Evolutionary conservation across 768 basidiomycete genomes (phyloP).

Genomic region (Tephrocybe sp.): DNA sequence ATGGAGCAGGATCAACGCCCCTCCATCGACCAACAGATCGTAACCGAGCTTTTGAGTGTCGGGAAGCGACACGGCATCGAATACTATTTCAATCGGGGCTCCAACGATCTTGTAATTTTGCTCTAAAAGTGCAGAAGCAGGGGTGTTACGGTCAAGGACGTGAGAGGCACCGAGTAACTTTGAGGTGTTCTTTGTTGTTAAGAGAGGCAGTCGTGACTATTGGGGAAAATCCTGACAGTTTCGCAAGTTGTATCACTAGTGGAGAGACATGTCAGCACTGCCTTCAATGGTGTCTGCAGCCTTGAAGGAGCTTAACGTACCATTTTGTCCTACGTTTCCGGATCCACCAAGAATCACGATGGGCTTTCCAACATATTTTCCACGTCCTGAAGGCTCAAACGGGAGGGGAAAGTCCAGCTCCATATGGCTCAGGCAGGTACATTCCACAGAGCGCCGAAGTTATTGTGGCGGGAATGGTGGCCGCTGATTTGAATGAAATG

Average conservation of each 20-base stretch:
- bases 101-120: conserved; percentile 20
- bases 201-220: conserved; percentile 34
- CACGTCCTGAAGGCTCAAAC: conserved; percentile 30
- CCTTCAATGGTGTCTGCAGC: neutral
- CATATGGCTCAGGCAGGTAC: conserved; percentile 26
- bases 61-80: conserved; percentile 31
- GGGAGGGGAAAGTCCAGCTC: conserved; percentile 29
- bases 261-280: neutral
- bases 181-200: conserved; percentile 23
- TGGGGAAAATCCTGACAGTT: conserved; percentile 35
- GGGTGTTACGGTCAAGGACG: conserved; percentile 26
- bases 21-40: conserved; percentile 35
- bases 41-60: conserved; percentile 39
- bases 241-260: conserved; percentile 30
- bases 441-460: conserved; percentile 29
- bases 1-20: conserved; percentile 27
- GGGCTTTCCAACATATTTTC: conserved; percentile 29
- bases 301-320: too few relatives aligned
- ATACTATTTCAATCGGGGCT: conserved; percentile 21
- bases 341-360: conserved; percentile 37
- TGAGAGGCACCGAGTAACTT: conserved; percentile 37
- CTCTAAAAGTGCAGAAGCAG: neutral
- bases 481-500: conserved; percentile 35
- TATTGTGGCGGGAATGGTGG: conserved; percentile 32
- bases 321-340: conserved; percentile 34